These are phyloP conservation scores for Ophiostoma pallidulum DNA, from an alignment of 2,329 filamentous ascomycete genomes.

Conservation along the genomic window DNA sequence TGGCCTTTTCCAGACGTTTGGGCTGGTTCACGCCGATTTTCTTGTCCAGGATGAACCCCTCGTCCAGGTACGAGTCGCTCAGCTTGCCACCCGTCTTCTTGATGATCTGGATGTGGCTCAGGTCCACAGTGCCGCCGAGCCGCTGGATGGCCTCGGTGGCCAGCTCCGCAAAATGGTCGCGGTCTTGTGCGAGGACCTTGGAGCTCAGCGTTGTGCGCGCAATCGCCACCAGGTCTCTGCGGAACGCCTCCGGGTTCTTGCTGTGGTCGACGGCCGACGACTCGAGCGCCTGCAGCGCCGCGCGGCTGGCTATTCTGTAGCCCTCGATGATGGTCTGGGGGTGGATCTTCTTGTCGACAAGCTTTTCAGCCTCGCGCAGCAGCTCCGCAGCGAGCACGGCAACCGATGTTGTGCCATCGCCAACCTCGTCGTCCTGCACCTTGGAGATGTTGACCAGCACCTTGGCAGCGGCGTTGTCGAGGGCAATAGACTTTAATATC, in stretches of 20 bases:
- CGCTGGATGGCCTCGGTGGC: conserved; percentile 87
- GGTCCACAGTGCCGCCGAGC: conserved; percentile 80
- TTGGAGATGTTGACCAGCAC: conserved; percentile 99
- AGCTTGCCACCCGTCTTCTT: conserved; percentile 98
- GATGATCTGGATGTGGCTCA: conserved; percentile 98
- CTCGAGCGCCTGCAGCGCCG: conserved; percentile 76
- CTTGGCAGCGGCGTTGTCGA: conserved; percentile 97
- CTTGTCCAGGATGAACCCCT: conserved; percentile 98
- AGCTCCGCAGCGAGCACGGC: conserved; percentile 91
- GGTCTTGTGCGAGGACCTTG: conserved; percentile 91
- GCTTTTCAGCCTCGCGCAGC: conserved; percentile 89
- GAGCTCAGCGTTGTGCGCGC: conserved; percentile 93
- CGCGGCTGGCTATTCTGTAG: conserved; percentile 90
- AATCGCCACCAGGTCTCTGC: conserved; percentile 81
- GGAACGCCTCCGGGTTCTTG: conserved; percentile 72
- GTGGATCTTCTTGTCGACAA: conserved; percentile 97
- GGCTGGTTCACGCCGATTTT: conserved; percentile 98
- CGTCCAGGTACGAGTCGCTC: conserved; percentile 93
- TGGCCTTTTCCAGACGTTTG: conserved; percentile 93
- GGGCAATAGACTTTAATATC: conserved; percentile 94
- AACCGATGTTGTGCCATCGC: conserved; percentile 97
- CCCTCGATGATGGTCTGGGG: conserved; percentile 99
- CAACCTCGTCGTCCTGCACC: conserved; percentile 97
- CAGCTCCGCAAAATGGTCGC: conserved; percentile 80
- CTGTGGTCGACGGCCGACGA: conserved; percentile 84